Percentiles rank a stretch among this genome's conserved stretches.
Conservation (phyloP, 495 filamentous ascomycete species). For the Cairneyella variabilis region DNA sequence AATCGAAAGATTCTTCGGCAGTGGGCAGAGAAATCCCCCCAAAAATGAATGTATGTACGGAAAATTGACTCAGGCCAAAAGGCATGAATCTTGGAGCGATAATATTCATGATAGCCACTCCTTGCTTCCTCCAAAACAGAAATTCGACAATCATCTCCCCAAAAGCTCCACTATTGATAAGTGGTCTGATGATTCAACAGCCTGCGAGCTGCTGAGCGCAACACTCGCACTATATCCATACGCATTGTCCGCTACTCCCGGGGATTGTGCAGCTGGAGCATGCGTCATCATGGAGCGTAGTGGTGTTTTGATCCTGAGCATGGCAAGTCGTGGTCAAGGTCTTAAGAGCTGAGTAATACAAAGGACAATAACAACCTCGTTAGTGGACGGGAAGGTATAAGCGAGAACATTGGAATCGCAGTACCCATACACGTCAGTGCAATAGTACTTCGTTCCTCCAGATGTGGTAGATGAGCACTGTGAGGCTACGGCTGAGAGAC, state of each 20-base stretch:
- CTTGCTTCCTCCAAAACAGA: too few species aligned
- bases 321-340: constrained; percentile 45
- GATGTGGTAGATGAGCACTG: constrained; percentile 42
- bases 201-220: constrained; percentile 37
- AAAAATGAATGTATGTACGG: too few species aligned
- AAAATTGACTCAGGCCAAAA: too few species aligned
- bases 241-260: constrained; percentile 49
- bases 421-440: constrained; percentile 44
- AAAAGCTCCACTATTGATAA: too few species aligned
- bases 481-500: constrained; percentile 46
- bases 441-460: constrained; percentile 47
- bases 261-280: constrained; percentile 38
- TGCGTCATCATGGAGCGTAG: constrained; percentile 61
- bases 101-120: too few species aligned
- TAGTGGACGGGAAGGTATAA: constrained; percentile 49
- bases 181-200: too few species aligned
- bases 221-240: constrained; percentile 55
- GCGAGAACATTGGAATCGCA: constrained; percentile 51
- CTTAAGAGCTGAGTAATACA: constrained; percentile 50
- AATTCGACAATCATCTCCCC: too few species aligned
- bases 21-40: too few species aligned
- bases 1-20: too few species aligned
- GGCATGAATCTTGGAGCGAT: too few species aligned
- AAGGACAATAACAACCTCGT: constrained; percentile 51
- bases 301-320: constrained; percentile 56